Base-by-base conservation (phyloP, 768 basidiomycete species). In the Phylloporus sp. region DNA sequence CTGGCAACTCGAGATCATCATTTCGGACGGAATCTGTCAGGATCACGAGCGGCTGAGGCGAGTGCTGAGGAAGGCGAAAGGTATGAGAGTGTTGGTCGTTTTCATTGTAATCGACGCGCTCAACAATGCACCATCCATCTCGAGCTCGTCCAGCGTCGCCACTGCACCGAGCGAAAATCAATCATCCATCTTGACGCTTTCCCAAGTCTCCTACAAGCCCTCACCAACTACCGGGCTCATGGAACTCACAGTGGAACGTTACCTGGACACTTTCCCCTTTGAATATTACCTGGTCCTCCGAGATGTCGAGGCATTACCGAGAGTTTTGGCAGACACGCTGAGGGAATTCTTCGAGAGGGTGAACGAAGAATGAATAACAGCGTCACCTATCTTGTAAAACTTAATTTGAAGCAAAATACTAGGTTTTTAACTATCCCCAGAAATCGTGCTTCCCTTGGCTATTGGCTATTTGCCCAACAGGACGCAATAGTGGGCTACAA, bases 11-110 rank as follows among this genome's bases (percentile, higher is more conserved):
- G 82, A 97, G 68, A 91, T 98, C 72, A 97, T 99, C 76, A 92
- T 99, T 54, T 97, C 94, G 15, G 97, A 99, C 62, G 97, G 97
- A n/a, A 88, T 97, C 59, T 98, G 95, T 65, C 93, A 98, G 67
- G 91, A 97, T 64, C 95, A 97, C 68, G 89, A 94, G 36, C 77
- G 79, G 58, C 76, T 99, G 45, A 83, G 88, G 32, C 83, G 84
- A 3, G 70, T 91, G 26, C 75, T 99, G 18, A 77, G 97, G 31
- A 83, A 81, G 58, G 97, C 95, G 5, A 83, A 87, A 59, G 95
- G 91, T 60, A 90, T 93, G 67, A 79, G 86, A 26, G 85, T 98
- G 60, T 86, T 98, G 88, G 81, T 99, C 46, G 95, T 97, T 47
- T 99, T 99, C 76, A 82, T 99, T 68, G 82, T 98, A 52, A 76